Percentiles rank a stretch among this genome's conserved stretches.
Evolutionary conservation across 148 eudicot species (phyloP).

Genomic region (Nyssa sinensis): DNA sequence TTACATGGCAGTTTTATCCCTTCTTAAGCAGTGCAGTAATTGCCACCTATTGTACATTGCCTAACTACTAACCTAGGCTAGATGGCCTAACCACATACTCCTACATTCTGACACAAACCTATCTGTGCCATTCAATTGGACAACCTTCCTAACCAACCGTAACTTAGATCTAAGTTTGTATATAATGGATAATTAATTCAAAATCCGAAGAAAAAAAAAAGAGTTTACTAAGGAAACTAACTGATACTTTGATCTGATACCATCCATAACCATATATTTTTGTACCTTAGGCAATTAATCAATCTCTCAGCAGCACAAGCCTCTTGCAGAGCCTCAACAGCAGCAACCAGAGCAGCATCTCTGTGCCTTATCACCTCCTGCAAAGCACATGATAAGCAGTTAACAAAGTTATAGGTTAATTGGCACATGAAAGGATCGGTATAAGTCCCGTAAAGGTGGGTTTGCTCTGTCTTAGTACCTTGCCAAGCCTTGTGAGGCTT

Average conservation of each 20-base stretch:
- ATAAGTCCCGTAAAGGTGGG: not conserved
- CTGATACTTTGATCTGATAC: too few relatives aligned
- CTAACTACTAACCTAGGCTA: too few relatives aligned
- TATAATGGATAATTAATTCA: too few relatives aligned
- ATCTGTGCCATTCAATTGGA: too few relatives aligned
- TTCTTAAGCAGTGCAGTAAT: too few relatives aligned
- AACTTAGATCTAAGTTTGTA: too few relatives aligned
- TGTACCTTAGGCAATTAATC: slow-evolving; percentile 47
- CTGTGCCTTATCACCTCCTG: slow-evolving; percentile 51
- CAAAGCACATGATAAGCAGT: not conserved
- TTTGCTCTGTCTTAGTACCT: slow-evolving; percentile 25
- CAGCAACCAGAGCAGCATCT: slow-evolving; percentile 42
- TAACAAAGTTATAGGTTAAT: not conserved
- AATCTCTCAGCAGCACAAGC: slow-evolving; percentile 61
- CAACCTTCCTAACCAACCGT: too few relatives aligned
- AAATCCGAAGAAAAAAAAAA: not conserved
- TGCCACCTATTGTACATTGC: too few relatives aligned
- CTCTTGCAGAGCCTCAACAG: slow-evolving; percentile 59
- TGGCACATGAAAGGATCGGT: not conserved
- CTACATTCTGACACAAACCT: too few relatives aligned
- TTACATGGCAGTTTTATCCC: too few relatives aligned
- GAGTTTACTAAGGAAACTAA: not conserved
- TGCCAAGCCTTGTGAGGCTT: slow-evolving; percentile 36
- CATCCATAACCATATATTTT: not conserved
- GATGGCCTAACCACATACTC: too few relatives aligned